Evolutionary conservation across 2,329 filamentous ascomycete genomes (phyloP).

Genomic region (Tolypocladium tundrense): DNA sequence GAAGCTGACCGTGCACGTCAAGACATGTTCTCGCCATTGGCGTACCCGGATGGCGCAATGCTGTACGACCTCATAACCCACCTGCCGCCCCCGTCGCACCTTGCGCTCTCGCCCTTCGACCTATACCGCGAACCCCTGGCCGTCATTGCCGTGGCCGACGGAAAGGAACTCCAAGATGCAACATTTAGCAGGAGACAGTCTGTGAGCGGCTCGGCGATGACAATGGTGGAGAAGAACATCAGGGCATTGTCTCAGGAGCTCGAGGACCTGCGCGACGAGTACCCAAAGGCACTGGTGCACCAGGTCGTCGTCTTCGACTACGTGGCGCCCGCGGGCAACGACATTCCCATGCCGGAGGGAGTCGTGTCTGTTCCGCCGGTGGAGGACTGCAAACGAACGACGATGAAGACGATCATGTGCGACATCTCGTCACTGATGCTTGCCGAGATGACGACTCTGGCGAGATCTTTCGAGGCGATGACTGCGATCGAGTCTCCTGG

Average conservation of each 20-base stretch:
- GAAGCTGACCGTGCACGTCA: slow-evolving; percentile 9
- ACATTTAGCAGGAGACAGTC: slow-evolving; percentile 46
- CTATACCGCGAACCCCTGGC: slow-evolving; percentile 76
- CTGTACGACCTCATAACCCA: slow-evolving; percentile 82
- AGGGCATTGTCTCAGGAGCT: slow-evolving; percentile 56
- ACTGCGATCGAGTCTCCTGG: slow-evolving; percentile 71
- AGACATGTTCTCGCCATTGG: slow-evolving; percentile 92
- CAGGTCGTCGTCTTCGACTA: slow-evolving; percentile 75
- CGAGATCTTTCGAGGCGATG: slow-evolving; percentile 61
- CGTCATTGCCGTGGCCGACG: slow-evolving; percentile 78
- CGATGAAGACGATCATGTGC: slow-evolving; percentile 72
- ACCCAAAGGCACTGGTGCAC: slow-evolving; percentile 67
- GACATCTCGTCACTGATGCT: slow-evolving; percentile 65
- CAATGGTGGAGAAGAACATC: slow-evolving; percentile 45
- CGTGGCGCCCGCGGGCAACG: slow-evolving; percentile 32
- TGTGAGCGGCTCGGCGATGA: slow-evolving; percentile 36
- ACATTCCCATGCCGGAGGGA: slow-evolving; percentile 52
- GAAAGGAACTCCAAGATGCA: slow-evolving; percentile 51
- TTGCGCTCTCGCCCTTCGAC: slow-evolving; percentile 79
- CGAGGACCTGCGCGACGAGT: slow-evolving; percentile 59
- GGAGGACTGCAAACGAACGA: slow-evolving; percentile 62
- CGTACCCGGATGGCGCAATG: slow-evolving; percentile 76
- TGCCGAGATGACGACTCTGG: slow-evolving; percentile 65
- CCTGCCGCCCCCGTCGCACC: slow-evolving; percentile 67
- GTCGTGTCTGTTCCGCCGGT: slow-evolving; percentile 61